Evolutionary conservation across 2,329 filamentous ascomycete genomes (phyloP).

Genomic region (Blastomyces emzantsi): DNA sequence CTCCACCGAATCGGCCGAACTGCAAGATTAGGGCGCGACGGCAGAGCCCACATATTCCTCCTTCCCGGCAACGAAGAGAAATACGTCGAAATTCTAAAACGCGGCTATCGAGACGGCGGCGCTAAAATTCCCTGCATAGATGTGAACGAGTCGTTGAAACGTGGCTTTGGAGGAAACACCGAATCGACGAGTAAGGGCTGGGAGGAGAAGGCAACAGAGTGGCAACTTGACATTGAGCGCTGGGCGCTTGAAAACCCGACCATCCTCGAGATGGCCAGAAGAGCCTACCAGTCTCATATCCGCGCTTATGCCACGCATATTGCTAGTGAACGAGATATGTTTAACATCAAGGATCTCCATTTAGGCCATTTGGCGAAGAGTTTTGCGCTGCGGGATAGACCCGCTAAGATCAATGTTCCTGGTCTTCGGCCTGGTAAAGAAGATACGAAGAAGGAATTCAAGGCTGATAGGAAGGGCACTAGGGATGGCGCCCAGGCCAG

Average conservation of each 20-base stretch:
- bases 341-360: slow-evolving; percentile 86
- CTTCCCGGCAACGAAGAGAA: slow-evolving; percentile 86
- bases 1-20: slow-evolving; percentile 91
- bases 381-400: slow-evolving; percentile 81
- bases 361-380: slow-evolving; percentile 90
- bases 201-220: slow-evolving; percentile 58
- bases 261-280: slow-evolving; percentile 69
- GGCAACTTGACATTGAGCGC: slow-evolving; percentile 57
- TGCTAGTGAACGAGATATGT: slow-evolving; percentile 71
- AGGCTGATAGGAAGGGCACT: slow-evolving; percentile 35
- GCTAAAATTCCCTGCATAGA: slow-evolving; percentile 54
- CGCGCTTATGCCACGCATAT: slow-evolving; percentile 92
- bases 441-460: slow-evolving; percentile 40
- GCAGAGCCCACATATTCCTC: slow-evolving; percentile 80
- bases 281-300: slow-evolving; percentile 85
- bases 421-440: slow-evolving; percentile 42
- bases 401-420: slow-evolving; percentile 61
- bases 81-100: slow-evolving; percentile 70
- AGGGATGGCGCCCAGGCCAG: slow-evolving; percentile 17
- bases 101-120: slow-evolving; percentile 56
- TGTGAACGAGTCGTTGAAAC: slow-evolving; percentile 58
- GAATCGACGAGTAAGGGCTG: slow-evolving; percentile 44
- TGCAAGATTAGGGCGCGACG: slow-evolving; percentile 80
- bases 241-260: slow-evolving; percentile 56
- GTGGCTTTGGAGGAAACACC: slow-evolving; percentile 48